Conservation (phyloP, 2,329 filamentous ascomycete species). For the Penicillium sp. region DNA sequence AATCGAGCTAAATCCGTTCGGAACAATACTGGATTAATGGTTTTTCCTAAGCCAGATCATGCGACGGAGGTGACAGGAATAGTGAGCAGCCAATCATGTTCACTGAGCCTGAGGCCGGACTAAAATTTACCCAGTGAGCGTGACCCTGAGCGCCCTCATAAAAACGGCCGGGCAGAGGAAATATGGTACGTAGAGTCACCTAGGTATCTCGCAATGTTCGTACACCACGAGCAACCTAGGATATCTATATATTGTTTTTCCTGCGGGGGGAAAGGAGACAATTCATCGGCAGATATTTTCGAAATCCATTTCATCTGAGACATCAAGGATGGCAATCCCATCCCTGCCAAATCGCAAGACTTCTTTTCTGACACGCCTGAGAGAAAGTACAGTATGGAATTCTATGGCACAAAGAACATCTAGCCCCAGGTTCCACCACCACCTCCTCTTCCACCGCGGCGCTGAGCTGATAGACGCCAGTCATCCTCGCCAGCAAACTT, state of each 20-base stretch:
- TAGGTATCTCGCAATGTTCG: background rate
- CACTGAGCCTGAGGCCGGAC: too few species aligned
- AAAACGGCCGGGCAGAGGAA: too few species aligned
- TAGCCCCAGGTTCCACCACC: slow-evolving; percentile 87
- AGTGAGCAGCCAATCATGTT: too few species aligned
- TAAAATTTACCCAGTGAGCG: too few species aligned
- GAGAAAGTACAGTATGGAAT: background rate
- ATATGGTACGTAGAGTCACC: too few species aligned
- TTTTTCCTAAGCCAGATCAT: too few species aligned
- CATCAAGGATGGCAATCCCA: background rate
- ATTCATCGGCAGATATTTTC: too few species aligned
- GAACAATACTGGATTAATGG: too few species aligned
- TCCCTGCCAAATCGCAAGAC: background rate
- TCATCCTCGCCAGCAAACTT: slow-evolving; percentile 90
- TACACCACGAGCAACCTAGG: background rate
- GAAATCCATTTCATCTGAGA: background rate
- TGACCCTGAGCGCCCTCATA: too few species aligned
- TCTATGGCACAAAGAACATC: background rate
- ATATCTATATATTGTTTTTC: background rate
- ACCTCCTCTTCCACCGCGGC: slow-evolving; percentile 76
- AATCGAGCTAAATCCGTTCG: too few species aligned
- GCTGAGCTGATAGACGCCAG: slow-evolving; percentile 88
- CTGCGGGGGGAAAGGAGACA: too few species aligned
- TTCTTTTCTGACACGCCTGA: background rate
- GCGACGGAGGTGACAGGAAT: too few species aligned